phyloP scores from a whole-genome alignment of 2,329 filamentous ascomycete genomes.

The Aspergillus fructus region DNA sequence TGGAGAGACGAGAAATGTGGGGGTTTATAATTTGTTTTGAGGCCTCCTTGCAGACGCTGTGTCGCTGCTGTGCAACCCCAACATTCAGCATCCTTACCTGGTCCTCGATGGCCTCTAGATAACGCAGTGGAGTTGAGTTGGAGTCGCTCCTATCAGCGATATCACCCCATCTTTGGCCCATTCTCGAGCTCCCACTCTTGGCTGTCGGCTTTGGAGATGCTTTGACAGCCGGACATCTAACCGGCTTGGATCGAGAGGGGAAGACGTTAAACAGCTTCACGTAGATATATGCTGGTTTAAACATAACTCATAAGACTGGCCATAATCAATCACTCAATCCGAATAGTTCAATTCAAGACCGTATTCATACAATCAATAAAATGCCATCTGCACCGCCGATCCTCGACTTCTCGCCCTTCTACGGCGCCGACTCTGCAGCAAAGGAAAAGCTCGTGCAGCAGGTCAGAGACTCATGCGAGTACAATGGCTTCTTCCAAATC shows the following conservation, averaged over 20 bases:
- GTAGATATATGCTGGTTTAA: neutral
- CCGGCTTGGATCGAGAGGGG: neutral
- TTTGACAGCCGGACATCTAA: slow-evolving; percentile 9
- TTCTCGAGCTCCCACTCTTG: neutral
- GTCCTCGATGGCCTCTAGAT: neutral
- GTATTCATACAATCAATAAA: neutral
- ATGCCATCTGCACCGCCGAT: slow-evolving; percentile 29
- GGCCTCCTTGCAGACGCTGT: slow-evolving; percentile 13
- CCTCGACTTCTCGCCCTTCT: slow-evolving; percentile 35
- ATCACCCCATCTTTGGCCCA: no score
- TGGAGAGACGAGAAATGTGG: neutral
- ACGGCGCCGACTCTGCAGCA: slow-evolving; percentile 26
- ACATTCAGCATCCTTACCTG: neutral
- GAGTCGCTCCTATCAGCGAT: no score
- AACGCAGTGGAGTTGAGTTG: neutral
- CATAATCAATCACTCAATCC: no score
- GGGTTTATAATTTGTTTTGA: slow-evolving; percentile 1
- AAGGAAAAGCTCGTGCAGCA: slow-evolving; percentile 29
- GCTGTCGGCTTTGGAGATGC: neutral
- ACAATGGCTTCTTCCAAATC: slow-evolving; percentile 49
- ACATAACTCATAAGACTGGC: neutral
- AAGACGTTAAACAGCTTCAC: neutral
- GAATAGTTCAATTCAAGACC: no score
- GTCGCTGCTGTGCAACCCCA: slow-evolving; percentile 18
- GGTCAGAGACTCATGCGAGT: slow-evolving; percentile 27